Conservation (phyloP, 441 rosid species). For the Hura crepitans region DNA sequence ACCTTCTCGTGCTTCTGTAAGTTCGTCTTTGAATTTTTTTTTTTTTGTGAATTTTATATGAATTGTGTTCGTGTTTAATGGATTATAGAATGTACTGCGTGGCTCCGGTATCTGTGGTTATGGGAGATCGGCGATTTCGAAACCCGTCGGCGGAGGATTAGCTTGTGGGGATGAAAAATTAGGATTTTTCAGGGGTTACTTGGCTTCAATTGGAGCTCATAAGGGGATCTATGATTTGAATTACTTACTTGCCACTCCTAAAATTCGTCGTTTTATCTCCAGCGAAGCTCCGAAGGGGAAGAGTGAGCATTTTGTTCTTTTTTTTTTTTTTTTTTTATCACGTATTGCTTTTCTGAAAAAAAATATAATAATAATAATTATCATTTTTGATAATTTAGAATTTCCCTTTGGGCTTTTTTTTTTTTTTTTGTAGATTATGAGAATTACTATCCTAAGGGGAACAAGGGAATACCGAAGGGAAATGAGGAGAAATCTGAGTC, state of each 20-base stretch:
- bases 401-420: background rate
- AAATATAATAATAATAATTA: too few relatives aligned
- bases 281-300: slow-evolving; percentile 52
- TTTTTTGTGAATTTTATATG: background rate
- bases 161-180: slow-evolving; percentile 34
- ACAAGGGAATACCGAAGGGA: slow-evolving; percentile 48
- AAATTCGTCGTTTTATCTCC: slow-evolving; percentile 39
- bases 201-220: slow-evolving; percentile 43
- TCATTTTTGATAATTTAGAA: too few relatives aligned
- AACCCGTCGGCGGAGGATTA: background rate
- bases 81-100: slow-evolving; percentile 32
- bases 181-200: slow-evolving; percentile 55
- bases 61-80: background rate
- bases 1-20: slow-evolving; percentile 53
- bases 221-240: slow-evolving; percentile 38
- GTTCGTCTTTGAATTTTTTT: slow-evolving; percentile 7
- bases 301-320: slow-evolving; percentile 33
- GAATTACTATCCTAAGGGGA: slow-evolving; percentile 52
- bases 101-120: slow-evolving; percentile 27
- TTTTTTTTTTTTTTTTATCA: too few relatives aligned
- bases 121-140: slow-evolving; percentile 34
- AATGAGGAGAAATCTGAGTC: slow-evolving; percentile 46
- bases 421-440: slow-evolving; percentile 41
- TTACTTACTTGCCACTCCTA: slow-evolving; percentile 47
- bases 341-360: background rate